Evolutionary conservation across 768 basidiomycete genomes (phyloP), one percentile per base, ranked within the genome.

Genomic region (Mycena alexandri): DNA sequence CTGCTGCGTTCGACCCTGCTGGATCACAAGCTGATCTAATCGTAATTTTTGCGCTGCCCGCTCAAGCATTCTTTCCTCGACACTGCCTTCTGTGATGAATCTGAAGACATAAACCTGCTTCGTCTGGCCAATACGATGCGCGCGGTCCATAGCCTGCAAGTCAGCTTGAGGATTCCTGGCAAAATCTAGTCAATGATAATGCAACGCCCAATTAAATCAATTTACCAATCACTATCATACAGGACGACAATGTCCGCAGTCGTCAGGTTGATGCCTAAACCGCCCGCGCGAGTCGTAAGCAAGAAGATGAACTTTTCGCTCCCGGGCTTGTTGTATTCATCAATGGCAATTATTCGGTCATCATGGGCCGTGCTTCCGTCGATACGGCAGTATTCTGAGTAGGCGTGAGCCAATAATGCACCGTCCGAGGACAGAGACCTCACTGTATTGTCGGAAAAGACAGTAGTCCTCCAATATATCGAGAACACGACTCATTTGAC

Each of bases 391-490:
- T 99, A 99, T 73, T 93, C 96, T 97, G 55, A 50, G 12, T 34
- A 38, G 41, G 25, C 59, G 70, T 71, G 72, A 67, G 43, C 46
- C 41, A 10, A 36, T 66, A 0, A 36, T 25, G 33, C 47, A 38
- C 38, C 14, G 9, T 14, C 42, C 25, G 14, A 56, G 34, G 25
- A 29, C 57, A 38, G 14, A 10, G n/a, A 21, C 83, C 94, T 57
- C 74, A 98, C 97, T 90, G 80, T 93, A 96, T 62, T 81, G 81
- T 51, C 96, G 84, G 83, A 98, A 99, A 67, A 97, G 82, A 78
- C 96, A 98, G 78, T 96, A 99, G 75, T 99, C 97, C 76, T 99
- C 97, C 50, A 99, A 79, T 65, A 99, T 99, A 78, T 99, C 98
- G 54, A 98, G 85, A 64, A 99, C 93, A n/a, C 98, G 91, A 79